phyloP scores from a whole-genome alignment of 345 rosid genomes.

The Draba incana region DNA sequence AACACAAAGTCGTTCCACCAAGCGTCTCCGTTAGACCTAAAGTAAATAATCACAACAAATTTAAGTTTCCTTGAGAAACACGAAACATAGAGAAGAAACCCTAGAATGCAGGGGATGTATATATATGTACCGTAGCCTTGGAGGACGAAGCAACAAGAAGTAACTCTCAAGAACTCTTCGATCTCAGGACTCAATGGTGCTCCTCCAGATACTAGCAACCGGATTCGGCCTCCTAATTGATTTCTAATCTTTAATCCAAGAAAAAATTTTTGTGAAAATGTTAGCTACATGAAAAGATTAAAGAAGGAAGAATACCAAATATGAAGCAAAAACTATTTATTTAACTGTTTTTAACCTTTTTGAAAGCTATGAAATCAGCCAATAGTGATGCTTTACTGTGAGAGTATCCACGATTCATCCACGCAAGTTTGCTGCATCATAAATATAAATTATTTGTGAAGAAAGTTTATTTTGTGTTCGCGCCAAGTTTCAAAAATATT shows the following conservation, averaged over 20 bases:
- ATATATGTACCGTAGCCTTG: constrained; percentile 84
- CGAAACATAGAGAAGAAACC: constrained; percentile 11
- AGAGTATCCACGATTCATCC: constrained; percentile 88
- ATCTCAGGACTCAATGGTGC: constrained; percentile 87
- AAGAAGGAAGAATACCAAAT: not conserved
- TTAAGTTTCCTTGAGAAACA: constrained; percentile 21
- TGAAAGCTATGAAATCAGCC: constrained; percentile 92
- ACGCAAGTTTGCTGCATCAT: constrained; percentile 70
- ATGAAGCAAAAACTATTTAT: not conserved
- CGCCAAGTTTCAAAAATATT: too few relatives aligned
- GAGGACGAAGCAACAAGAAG: constrained; percentile 78
- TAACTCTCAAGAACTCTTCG: constrained; percentile 93
- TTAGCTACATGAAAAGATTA: too few relatives aligned
- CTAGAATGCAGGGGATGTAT: constrained; percentile 8
- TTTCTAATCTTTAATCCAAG: constrained; percentile 68
- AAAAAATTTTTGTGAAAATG: not conserved
- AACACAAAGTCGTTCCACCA: constrained; percentile 70
- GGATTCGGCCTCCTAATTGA: constrained; percentile 79
- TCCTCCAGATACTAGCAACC: constrained; percentile 84
- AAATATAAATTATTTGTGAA: too few relatives aligned
- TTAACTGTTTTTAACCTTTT: constrained; percentile 61
- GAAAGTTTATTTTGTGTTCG: too few relatives aligned
- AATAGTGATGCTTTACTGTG: constrained; percentile 77
- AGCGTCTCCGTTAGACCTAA: constrained; percentile 93
- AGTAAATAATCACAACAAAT: not conserved